phyloP scores from a whole-genome alignment of 805 yeast species.

The Pichia insulana region DNA sequence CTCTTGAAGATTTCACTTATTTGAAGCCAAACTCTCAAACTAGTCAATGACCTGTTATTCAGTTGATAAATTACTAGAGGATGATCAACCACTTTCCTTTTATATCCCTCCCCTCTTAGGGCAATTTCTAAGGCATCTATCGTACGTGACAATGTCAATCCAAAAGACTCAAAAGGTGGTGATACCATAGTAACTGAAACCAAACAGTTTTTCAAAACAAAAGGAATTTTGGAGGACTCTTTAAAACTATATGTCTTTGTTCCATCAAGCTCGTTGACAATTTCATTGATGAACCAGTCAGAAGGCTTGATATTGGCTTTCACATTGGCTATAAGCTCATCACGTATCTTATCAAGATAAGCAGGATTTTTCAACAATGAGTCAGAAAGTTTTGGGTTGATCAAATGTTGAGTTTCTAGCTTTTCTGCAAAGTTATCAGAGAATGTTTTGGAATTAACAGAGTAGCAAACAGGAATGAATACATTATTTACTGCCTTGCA shows the following conservation, averaged over 20 bases:
- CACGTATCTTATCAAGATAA: slow-evolving; percentile 13
- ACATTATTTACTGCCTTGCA: slow-evolving; percentile 82
- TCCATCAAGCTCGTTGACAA: slow-evolving; percentile 9
- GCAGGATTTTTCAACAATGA: slow-evolving; percentile 6
- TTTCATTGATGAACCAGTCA: slow-evolving; percentile 24
- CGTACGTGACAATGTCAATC: slow-evolving; percentile 38
- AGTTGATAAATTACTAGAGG: slow-evolving; percentile 47
- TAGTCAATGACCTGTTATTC: slow-evolving; percentile 51
- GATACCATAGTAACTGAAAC: slow-evolving; percentile 18
- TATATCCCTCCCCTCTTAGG: slow-evolving; percentile 41
- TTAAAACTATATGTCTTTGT: slow-evolving; percentile 8
- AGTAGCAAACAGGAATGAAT: slow-evolving; percentile 70
- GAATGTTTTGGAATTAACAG: slow-evolving; percentile 30
- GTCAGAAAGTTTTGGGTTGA: slow-evolving; percentile 8
- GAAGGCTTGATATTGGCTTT: slow-evolving; percentile 18
- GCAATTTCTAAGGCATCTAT: slow-evolving; percentile 60
- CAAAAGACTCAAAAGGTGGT: slow-evolving; percentile 26
- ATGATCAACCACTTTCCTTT: slow-evolving; percentile 9
- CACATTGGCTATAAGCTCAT: slow-evolving; percentile 17
- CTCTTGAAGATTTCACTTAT: slow-evolving; percentile 25
- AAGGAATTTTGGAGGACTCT: slow-evolving; percentile 16
- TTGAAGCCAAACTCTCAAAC: slow-evolving; percentile 41
- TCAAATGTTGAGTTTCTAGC: slow-evolving; percentile 4
- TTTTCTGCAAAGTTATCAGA: slow-evolving; percentile 11
- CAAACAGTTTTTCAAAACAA: slow-evolving; percentile 20